Evolutionary conservation across 2,329 filamentous ascomycete species (phyloP).

Genomic region (Monilinia aucupariae): DNA sequence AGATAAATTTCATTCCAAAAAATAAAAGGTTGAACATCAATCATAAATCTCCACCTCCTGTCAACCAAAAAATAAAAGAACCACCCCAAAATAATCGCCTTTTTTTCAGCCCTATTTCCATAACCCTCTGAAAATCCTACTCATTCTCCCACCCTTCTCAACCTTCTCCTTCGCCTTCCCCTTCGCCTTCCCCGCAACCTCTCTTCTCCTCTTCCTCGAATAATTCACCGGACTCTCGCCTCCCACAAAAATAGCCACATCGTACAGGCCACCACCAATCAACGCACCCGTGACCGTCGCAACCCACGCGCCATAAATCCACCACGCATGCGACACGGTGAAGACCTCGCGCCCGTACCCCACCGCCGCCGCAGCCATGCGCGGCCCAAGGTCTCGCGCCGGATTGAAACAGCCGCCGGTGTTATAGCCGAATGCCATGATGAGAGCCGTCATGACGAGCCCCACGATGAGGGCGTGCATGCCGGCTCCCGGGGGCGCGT

Average conservation of each 20-base stretch:
- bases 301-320: constrained; percentile 41
- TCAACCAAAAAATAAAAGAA: too few relatives aligned
- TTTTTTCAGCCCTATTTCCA: too few relatives aligned
- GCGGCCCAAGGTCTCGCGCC: constrained; percentile 45
- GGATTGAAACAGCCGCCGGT: constrained; percentile 46
- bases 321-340: constrained; percentile 36
- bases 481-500: constrained; percentile 44
- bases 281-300: constrained; percentile 39
- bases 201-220: constrained; percentile 36
- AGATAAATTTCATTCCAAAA: too few relatives aligned
- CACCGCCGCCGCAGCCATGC: constrained; percentile 41
- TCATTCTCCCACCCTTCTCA: too few relatives aligned
- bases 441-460: constrained; percentile 37
- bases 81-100: too few relatives aligned
- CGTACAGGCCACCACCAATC: constrained; percentile 45
- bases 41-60: too few relatives aligned
- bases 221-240: constrained; percentile 49
- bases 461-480: constrained; percentile 48
- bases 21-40: too few relatives aligned
- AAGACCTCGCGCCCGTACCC: constrained; percentile 42
- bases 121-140: too few relatives aligned
- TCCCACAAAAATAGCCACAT: constrained; percentile 46
- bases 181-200: constrained; percentile 36
- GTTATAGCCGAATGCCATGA: constrained; percentile 41
- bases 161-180: constrained; percentile 42